These are phyloP conservation scores for Penicillium subrubescens DNA, from an alignment of 495 filamentous ascomycete species.

Conservation along the genomic window DNA sequence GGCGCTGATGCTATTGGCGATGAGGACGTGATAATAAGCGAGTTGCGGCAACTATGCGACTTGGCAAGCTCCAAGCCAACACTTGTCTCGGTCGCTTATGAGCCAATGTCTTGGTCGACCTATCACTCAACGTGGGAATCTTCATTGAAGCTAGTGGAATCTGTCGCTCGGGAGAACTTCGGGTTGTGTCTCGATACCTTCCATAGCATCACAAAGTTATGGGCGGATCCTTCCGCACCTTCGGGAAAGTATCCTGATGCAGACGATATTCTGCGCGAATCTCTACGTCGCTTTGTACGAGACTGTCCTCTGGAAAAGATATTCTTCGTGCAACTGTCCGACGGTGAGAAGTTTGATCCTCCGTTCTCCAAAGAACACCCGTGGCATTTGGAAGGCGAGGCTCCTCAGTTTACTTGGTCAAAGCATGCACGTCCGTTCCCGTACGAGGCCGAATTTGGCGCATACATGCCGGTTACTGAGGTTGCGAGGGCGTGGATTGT, in stretches of 20 bases:
- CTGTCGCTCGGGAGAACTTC: slow-evolving; percentile 65
- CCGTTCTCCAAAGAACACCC: slow-evolving; percentile 63
- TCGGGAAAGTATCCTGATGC: slow-evolving; percentile 56
- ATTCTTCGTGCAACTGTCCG: slow-evolving; percentile 74
- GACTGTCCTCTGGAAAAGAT: slow-evolving; percentile 63
- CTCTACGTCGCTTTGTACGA: slow-evolving; percentile 55
- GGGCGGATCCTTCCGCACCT: slow-evolving; percentile 58
- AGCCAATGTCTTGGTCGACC: slow-evolving; percentile 67
- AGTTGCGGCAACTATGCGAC: slow-evolving; percentile 62
- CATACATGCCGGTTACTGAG: slow-evolving; percentile 59
- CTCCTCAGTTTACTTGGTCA: slow-evolving; percentile 73
- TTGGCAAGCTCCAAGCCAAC: slow-evolving; percentile 55
- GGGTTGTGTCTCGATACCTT: slow-evolving; percentile 71
- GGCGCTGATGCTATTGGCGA: slow-evolving; percentile 55
- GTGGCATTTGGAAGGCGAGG: slow-evolving; percentile 63
- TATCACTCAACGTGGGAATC: slow-evolving; percentile 64
- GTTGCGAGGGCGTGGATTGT: slow-evolving; percentile 56
- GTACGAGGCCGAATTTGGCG: slow-evolving; percentile 62
- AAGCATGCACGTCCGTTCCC: slow-evolving; percentile 73
- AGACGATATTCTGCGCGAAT: slow-evolving; percentile 51
- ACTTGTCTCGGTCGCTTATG: slow-evolving; percentile 61
- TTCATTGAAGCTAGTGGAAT: slow-evolving; percentile 58
- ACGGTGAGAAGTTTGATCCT: slow-evolving; percentile 61
- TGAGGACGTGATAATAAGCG: slow-evolving; percentile 56
- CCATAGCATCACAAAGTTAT: slow-evolving; percentile 66